Base-by-base conservation (phyloP, 345 rosid species). In the Moricandia arvensis region DNA sequence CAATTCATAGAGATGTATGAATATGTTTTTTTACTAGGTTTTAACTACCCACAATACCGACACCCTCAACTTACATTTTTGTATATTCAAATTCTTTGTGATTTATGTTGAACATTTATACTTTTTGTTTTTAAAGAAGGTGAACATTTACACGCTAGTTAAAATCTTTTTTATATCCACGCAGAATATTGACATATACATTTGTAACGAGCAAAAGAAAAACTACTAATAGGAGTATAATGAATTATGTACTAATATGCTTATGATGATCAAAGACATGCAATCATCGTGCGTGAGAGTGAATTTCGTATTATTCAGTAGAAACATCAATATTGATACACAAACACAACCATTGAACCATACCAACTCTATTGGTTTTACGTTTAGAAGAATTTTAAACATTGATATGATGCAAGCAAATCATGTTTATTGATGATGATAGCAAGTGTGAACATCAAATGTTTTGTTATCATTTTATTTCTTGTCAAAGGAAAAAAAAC, bases 391-490 rank as follows among this genome's bases (percentile, higher is more conserved):
- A 53, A 16, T 30, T 17, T 53, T 7, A 53, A 8, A 53, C 0
- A 53, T 1, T 53, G 6, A 18, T n/a, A n/a, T 18, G 27, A 24
- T 55, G 43, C 12, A 8, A 34, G 27, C n/a, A 61, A 16, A 16
- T 16, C 45, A 74, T 45, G 51, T 66, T 66, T 59, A 66, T 59
- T 66, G 72, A 66, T 66, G 78, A 74, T 74, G n/a, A n/a, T n/a
- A 74, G 33, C 62, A 67, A 59, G 38, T 58, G 54, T 59, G 51
- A 58, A 75, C 69, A 75, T 63, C 30, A 21, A 76, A 41, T 76
- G 31, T 69, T 54, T 33, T 71, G 12, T 60, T 49, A 49, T 59
- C 16, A 11, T 54, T 33, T 35, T 7, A 2, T 26, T 49, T 24
- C 11, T 57, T 49, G 13, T 35, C 63, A 11, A 27, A 63, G 7